Percentiles rank a stretch among this genome's conserved stretches.
These are phyloP conservation scores for Zymoseptoria pseudotritici DNA, from an alignment of 2,329 filamentous ascomycete species.

Conservation along the genomic window DNA sequence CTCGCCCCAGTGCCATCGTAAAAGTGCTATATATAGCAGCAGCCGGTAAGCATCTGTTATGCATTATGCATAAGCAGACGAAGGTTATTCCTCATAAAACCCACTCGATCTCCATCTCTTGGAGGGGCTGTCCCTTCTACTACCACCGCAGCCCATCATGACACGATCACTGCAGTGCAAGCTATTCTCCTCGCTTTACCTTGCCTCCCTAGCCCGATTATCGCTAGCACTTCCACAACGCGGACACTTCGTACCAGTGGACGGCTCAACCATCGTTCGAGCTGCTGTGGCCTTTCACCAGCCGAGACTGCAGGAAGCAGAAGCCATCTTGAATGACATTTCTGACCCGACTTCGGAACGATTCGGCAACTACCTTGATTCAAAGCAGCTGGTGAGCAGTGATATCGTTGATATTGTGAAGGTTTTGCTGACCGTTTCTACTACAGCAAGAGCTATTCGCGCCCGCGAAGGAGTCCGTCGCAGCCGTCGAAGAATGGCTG, in stretches of 20 bases:
- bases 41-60: too few relatives aligned
- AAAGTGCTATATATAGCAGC: not conserved
- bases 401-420: not conserved
- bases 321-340: not conserved
- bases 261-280: not conserved
- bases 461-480: slow-evolving; percentile 18
- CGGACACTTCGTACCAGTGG: not conserved
- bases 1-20: not conserved
- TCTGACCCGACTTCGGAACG: not conserved
- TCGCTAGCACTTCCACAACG: not conserved
- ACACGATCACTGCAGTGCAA: not conserved
- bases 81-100: too few relatives aligned
- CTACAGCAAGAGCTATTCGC: slow-evolving; percentile 16
- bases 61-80: too few relatives aligned
- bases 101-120: too few relatives aligned
- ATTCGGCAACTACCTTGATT: not conserved
- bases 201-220: not conserved
- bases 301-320: not conserved
- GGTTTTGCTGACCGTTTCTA: not conserved
- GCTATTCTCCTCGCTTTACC: not conserved
- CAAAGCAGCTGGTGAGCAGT: not conserved
- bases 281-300: not conserved
- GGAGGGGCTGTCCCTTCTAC: not conserved
- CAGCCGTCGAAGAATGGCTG: slow-evolving; percentile 23
- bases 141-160: not conserved